Conservation (phyloP, 345 rosid species). For the Lumnitzera littorea region DNA sequence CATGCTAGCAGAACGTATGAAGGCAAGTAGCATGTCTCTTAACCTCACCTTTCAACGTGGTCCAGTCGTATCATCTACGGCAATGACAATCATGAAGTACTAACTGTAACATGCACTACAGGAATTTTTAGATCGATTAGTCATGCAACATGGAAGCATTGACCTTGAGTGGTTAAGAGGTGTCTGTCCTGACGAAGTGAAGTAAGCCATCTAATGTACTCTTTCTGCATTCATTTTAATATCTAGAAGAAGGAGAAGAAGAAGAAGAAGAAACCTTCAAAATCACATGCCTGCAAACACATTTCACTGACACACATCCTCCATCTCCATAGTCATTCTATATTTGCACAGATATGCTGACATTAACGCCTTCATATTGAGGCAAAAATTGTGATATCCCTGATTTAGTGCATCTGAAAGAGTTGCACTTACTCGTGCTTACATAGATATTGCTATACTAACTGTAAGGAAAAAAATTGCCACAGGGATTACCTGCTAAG, state of each 20-base stretch:
- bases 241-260: background rate
- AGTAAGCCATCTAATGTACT: conserved; percentile 35
- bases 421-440: background rate
- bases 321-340: background rate
- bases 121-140: conserved; percentile 71
- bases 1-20: conserved; percentile 76
- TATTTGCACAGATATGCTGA: too few species aligned
- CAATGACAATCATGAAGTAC: background rate
- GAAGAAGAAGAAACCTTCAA: too few species aligned
- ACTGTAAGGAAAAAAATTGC: conserved; percentile 12
- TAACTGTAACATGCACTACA: conserved; percentile 29
- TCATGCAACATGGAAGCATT: conserved; percentile 56
- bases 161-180: conserved; percentile 95
- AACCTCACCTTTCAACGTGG: conserved; percentile 6
- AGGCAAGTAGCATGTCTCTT: conserved; percentile 28
- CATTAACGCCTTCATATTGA: too few species aligned
- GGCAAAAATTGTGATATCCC: too few species aligned
- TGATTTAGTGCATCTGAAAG: background rate
- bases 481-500: conserved; percentile 83
- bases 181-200: conserved; percentile 65
- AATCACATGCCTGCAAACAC: too few species aligned
- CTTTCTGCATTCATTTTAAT: background rate
- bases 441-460: background rate
- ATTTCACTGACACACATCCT: background rate
- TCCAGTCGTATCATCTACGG: conserved; percentile 5